Evolutionary conservation across 1,284 basidiomycete genomes (phyloP), one percentile per base, ranked within the genome.

Genomic region (Cutaneotrichosporon daszewskae): DNA sequence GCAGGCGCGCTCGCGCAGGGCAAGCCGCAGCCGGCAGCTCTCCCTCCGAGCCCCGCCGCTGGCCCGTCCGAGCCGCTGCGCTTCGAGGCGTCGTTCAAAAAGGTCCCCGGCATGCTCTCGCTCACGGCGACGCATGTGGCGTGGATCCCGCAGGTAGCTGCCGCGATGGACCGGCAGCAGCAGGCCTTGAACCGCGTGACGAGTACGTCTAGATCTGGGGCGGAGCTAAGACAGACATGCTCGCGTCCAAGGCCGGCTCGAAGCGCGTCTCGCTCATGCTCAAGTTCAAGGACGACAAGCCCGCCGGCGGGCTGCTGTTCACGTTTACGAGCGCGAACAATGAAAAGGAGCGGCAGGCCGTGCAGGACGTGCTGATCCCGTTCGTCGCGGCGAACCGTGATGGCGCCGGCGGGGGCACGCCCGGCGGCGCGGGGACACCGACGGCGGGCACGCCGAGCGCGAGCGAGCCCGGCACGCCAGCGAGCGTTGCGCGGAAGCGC

Each of bases 311-410:
- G 11, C 55, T 72, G 12, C 47, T 56, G 14, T 69, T 72, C 53
- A 62, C 59, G 16, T 72, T 72, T 45, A 66, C 68, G 12, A 50
- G 53, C 26, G 27, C 57, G 16, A 31, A 20, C 8, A 48, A 49
- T 40, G 57, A 56, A 14, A 51, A 46, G 2, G 63, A 71, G 39
- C 45, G 69, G 12, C 59, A 67, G 36, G 40, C 46, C 16, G 64
- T 72, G 2, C 66, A 69, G 49, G 68, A 69, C 43, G 40, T 54
- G 13, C 50, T 72, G 17, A 66, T 69, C 25, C 66, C 64, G 3
- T 66, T 68, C 33, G 64, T 72, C 29, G 53, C 64, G 1, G 59
- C 49, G 29, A 68, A 72, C 49, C 53, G 58, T 43, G 45, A 40
- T 12, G 43, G 43, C 22, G 43, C 29, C n/a, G 40, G 43, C n/a